Evolutionary conservation across 352 stramenopile genomes (phyloP), one percentile per base, ranked within the genome.

Genomic region (Halophytophthora batemanensis): DNA sequence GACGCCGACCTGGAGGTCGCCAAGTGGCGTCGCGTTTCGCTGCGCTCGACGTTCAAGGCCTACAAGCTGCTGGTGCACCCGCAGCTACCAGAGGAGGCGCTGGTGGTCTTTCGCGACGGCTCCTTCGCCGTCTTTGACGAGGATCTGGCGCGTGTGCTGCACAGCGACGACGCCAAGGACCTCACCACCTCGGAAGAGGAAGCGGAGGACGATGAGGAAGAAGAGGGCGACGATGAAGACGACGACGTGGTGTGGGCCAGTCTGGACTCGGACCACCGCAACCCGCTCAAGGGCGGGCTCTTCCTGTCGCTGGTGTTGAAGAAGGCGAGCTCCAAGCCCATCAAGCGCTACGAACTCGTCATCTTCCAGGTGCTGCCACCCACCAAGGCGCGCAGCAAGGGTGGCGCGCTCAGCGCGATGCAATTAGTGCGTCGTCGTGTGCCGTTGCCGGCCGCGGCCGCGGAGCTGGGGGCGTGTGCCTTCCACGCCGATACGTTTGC

Each of bases 401-500:
- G 77, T 39, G 72, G 61, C 3, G 49, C 55, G 11, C 25, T 85
- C 3, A 55, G 54, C 5, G 61, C 61, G 23, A 57, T 68, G 34
- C 64, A 78, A 7, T 36, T 70, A 5, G 53, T 67, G 29, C 69
- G 76, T 41, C 63, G 67, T 42, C 25, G 60, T n/a, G 51, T 82
- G 15, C 45, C 47, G 2, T 15, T 69, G 19, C 59, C 54, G 19
- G 56, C 66, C 0, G 25, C 8, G 25, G 64, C 58, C 4, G 66
- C 80, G 12, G 52, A 61, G 23, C 48, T 79, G 15, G 62, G 61
- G 19, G 71, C 76, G 0, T 79, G 71, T 23, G 69, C 76, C 21
- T 91, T 89, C 64, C 76, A 89, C 60, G 74, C 71, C n/a, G 71
- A 86, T 39, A 86, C 66, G 11, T 78, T 87, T 43, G 75, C 77